These are phyloP conservation scores for Lojkania enalia DNA, from an alignment of 2,329 filamentous ascomycete genomes.

Conservation along the genomic window DNA sequence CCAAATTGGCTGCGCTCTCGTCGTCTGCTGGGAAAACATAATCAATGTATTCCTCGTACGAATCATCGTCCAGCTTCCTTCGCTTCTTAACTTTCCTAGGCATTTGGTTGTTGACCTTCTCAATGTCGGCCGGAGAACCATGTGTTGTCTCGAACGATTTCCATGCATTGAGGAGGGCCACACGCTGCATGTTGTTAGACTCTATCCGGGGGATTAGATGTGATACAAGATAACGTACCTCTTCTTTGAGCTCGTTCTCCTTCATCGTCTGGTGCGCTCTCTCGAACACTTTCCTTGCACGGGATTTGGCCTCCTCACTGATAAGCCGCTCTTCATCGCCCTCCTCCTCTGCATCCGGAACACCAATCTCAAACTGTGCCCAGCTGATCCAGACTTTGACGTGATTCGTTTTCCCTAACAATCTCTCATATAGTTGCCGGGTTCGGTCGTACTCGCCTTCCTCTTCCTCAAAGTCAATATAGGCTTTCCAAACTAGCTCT, in stretches of 20 bases:
- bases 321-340: constrained; percentile 64
- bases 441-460: constrained; percentile 88
- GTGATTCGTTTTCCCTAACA: constrained; percentile 93
- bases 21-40: constrained; percentile 97
- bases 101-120: constrained; percentile 89
- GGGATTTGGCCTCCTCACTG: constrained; percentile 79
- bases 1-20: constrained; percentile 79
- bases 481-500: constrained; percentile 95
- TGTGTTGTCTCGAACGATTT: constrained; percentile 87
- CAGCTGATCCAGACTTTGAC: constrained; percentile 99
- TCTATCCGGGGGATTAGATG: background rate
- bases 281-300: constrained; percentile 82
- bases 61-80: constrained; percentile 87
- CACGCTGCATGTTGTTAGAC: constrained; percentile 55
- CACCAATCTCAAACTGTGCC: constrained; percentile 96
- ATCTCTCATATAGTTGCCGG: constrained; percentile 80
- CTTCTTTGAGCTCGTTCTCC: constrained; percentile 87
- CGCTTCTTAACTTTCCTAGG: constrained; percentile 90
- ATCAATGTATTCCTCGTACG: constrained; percentile 95
- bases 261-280: constrained; percentile 86
- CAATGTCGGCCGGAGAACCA: constrained; percentile 73
- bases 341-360: constrained; percentile 73
- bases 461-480: constrained; percentile 98
- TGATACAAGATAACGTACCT: constrained; percentile 50
- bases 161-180: constrained; percentile 89